Conservation (phyloP, 768 basidiomycete genomes). For the Suillus subalutaceus region DNA sequence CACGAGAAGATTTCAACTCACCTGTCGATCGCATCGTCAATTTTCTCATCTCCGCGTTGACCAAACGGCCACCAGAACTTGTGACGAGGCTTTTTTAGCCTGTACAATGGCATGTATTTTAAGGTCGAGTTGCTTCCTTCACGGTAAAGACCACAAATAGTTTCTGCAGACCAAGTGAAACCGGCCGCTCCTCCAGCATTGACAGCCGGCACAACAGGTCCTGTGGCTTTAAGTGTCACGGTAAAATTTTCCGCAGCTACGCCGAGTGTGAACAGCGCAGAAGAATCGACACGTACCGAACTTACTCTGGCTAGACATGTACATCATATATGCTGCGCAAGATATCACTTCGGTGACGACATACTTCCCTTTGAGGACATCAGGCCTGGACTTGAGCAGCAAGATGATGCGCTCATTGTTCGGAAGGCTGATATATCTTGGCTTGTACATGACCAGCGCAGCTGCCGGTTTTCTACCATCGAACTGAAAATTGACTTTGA, state of each 20-base stretch:
- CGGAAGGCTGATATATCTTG: constrained; percentile 25
- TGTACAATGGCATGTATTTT: constrained; percentile 27
- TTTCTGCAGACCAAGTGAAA: constrained; percentile 24
- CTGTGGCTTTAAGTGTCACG: constrained; percentile 20
- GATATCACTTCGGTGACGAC: constrained; percentile 35
- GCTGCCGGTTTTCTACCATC: constrained; percentile 32
- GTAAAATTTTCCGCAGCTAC: constrained; percentile 28
- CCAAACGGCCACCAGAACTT: constrained; percentile 9
- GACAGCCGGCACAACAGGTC: constrained; percentile 12
- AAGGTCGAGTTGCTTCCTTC: constrained; percentile 21
- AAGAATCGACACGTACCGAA: not conserved
- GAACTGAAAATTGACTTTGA: constrained; percentile 40
- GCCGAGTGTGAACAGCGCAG: not conserved
- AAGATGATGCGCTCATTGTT: not conserved
- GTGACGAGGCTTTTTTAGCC: constrained; percentile 19
- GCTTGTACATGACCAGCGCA: constrained; percentile 36
- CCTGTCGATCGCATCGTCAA: not conserved
- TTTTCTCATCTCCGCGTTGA: constrained; percentile 1
- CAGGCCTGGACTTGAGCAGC: not conserved
- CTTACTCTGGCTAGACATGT: constrained; percentile 32
- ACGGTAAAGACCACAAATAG: constrained; percentile 20
- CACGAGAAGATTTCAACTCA: not conserved
- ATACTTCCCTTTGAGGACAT: constrained; percentile 29
- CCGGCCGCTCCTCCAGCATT: constrained; percentile 15
- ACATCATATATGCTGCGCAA: constrained; percentile 38